phyloP scores from a whole-genome alignment of 768 basidiomycete species.

The Leccinum longicurvipes region DNA sequence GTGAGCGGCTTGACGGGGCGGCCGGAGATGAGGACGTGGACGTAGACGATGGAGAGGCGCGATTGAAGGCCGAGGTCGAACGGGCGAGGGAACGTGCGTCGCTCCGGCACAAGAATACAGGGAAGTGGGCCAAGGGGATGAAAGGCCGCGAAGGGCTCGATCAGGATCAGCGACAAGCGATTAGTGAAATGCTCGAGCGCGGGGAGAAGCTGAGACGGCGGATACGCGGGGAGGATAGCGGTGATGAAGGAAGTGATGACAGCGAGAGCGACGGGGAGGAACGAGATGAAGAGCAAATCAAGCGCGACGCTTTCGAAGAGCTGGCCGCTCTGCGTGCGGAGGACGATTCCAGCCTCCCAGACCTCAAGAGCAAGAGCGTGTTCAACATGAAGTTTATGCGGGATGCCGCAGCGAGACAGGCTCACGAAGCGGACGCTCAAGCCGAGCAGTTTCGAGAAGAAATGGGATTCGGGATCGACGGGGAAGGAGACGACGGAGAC shows the following conservation, averaged over 20 bases:
- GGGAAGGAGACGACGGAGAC: conserved; percentile 30
- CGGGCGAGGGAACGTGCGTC: conserved; percentile 90
- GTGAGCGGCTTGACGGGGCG: conserved; percentile 55
- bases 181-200: conserved; percentile 81
- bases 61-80: conserved; percentile 69
- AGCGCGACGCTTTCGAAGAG: conserved; percentile 74
- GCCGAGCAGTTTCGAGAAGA: conserved; percentile 74
- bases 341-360: conserved; percentile 27
- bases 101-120: conserved; percentile 80
- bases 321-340: conserved; percentile 49
- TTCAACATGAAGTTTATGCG: conserved; percentile 99
- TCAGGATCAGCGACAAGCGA: conserved; percentile 59
- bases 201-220: conserved; percentile 75
- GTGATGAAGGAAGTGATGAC: conserved; percentile 48
- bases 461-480: conserved; percentile 46
- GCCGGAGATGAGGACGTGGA: conserved; percentile 26
- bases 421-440: conserved; percentile 50
- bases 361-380: conserved; percentile 57
- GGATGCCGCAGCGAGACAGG: conserved; percentile 75
- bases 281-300: conserved; percentile 48
- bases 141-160: conserved; percentile 65
- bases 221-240: conserved; percentile 68
- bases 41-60: conserved; percentile 43
- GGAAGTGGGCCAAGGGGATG: conserved; percentile 85
- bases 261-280: conserved; percentile 38